phyloP scores from a whole-genome alignment of 2,329 filamentous ascomycete genomes.

The Penicillium sp. region DNA sequence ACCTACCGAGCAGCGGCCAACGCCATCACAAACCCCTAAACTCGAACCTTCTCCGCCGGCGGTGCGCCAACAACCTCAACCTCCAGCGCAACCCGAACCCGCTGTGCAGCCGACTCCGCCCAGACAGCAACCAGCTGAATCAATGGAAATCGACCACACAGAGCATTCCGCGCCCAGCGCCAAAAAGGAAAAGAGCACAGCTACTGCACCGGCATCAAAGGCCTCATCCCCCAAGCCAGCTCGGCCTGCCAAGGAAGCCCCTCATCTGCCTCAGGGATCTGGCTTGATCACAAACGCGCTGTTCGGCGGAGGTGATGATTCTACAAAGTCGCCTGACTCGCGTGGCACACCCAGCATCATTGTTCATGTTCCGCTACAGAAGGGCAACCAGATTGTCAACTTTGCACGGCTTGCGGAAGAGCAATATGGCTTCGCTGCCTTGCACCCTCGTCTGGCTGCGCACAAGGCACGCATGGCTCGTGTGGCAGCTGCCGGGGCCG shows the following conservation, averaged over 20 bases:
- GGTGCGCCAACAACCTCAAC: slow-evolving; percentile 22
- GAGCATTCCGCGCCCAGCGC: slow-evolving; percentile 32
- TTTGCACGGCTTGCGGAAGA: slow-evolving; percentile 93
- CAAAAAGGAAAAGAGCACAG: slow-evolving; percentile 45
- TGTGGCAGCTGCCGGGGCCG: slow-evolving; percentile 84
- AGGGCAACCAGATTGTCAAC: slow-evolving; percentile 89
- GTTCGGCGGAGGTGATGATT: slow-evolving; percentile 53
- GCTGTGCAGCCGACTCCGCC: slow-evolving; percentile 18
- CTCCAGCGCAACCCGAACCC: slow-evolving; percentile 14
- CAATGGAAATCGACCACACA: slow-evolving; percentile 39
- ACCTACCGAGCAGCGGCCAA: slow-evolving; percentile 27
- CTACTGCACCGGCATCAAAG: slow-evolving; percentile 51
- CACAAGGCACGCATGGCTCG: slow-evolving; percentile 83
- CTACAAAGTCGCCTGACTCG: slow-evolving; percentile 45
- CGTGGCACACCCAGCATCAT: slow-evolving; percentile 71
- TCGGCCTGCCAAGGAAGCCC: slow-evolving; percentile 54
- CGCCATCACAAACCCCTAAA: slow-evolving; percentile 26
- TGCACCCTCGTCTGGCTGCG: slow-evolving; percentile 87
- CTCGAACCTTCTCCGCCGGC: slow-evolving; percentile 20
- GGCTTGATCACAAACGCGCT: slow-evolving; percentile 63
- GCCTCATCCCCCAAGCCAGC: slow-evolving; percentile 56
- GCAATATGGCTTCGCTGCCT: slow-evolving; percentile 88
- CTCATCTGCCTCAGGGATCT: slow-evolving; percentile 61
- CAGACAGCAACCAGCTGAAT: slow-evolving; percentile 16
- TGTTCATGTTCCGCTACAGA: slow-evolving; percentile 75